A percentile compares a stretch with the other conserved stretches of the same genome.
phyloP scores from a whole-genome alignment of 1,139 yeast genomes.

The Candida anutae region DNA sequence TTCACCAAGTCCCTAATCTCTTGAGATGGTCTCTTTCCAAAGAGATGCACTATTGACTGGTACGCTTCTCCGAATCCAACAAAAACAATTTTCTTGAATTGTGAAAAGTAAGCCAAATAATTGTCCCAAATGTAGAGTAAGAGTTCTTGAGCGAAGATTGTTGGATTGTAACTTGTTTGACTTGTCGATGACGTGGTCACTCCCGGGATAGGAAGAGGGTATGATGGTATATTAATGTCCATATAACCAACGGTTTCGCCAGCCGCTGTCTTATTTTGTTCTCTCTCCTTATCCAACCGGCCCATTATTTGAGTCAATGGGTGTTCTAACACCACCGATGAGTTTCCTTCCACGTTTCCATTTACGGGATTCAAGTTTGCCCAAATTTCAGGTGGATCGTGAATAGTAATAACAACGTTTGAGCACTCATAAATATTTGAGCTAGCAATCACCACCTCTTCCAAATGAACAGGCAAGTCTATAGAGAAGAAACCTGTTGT shows the following conservation, averaged over 20 bases:
- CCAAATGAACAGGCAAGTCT: conserved; percentile 43
- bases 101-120: conserved; percentile 64
- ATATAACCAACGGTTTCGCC: conserved; percentile 64
- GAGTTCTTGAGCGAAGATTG: conserved; percentile 67
- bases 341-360: conserved; percentile 68
- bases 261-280: conserved; percentile 38
- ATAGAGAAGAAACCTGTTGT: conserved; percentile 27
- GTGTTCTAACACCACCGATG: conserved; percentile 54
- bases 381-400: conserved; percentile 93
- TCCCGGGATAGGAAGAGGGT: conserved; percentile 22
- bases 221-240: conserved; percentile 72
- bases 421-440: conserved; percentile 60
- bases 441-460: conserved; percentile 70
- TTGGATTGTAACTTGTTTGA: conserved; percentile 44
- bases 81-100: conserved; percentile 63
- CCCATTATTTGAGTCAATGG: conserved; percentile 33
- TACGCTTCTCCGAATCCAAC: conserved; percentile 90
- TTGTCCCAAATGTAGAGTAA: conserved; percentile 85
- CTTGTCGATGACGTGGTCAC: conserved; percentile 10
- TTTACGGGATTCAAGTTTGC: conserved; percentile 75
- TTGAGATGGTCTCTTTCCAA: conserved; percentile 64
- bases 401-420: conserved; percentile 63
- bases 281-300: conserved; percentile 18
- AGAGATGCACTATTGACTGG: conserved; percentile 76
- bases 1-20: conserved; percentile 57